Evolutionary conservation across 164 flowering plant species (phyloP).

Genomic region (Aristolochia contorta): DNA sequence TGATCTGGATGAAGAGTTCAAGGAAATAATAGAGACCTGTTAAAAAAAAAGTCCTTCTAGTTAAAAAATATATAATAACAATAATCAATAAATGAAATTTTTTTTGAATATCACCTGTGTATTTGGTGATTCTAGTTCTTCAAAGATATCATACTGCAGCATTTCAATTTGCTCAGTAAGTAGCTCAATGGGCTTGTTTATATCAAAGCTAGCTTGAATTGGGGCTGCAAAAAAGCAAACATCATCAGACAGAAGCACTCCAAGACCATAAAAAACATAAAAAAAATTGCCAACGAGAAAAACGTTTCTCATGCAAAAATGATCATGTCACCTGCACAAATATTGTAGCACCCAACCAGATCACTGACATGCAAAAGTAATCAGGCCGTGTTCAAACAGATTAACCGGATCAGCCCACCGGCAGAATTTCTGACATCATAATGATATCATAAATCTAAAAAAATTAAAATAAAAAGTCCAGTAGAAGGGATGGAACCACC

Average conservation of each 20-base stretch:
- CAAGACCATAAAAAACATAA: too few species aligned
- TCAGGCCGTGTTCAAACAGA: too few species aligned
- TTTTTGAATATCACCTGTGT: slow-evolving; percentile 40
- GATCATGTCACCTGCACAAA: not conserved
- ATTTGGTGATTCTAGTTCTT: slow-evolving; percentile 48
- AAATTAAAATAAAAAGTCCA: too few species aligned
- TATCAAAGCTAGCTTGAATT: slow-evolving; percentile 48
- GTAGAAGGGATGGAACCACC: too few species aligned
- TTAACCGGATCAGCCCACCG: too few species aligned
- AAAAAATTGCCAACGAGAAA: too few species aligned
- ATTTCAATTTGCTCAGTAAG: slow-evolving; percentile 37
- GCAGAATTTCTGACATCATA: too few species aligned
- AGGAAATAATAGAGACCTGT: slow-evolving; percentile 64
- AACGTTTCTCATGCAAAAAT: too few species aligned
- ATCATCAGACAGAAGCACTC: not conserved
- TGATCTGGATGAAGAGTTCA: slow-evolving; percentile 32
- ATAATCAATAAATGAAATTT: not conserved
- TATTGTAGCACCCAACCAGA: too few species aligned
- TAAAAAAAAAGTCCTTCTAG: not conserved
- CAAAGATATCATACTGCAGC: slow-evolving; percentile 53
- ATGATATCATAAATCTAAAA: too few species aligned
- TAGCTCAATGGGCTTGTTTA: slow-evolving; percentile 43
- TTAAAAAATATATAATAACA: not conserved
- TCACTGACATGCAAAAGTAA: too few species aligned
- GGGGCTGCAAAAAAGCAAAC: slow-evolving; percentile 33